A percentile compares a stretch with the other conserved stretches of the same genome.
These are phyloP conservation scores for Clausena lansium DNA, from an alignment of 345 rosid species.

Conservation along the genomic window DNA sequence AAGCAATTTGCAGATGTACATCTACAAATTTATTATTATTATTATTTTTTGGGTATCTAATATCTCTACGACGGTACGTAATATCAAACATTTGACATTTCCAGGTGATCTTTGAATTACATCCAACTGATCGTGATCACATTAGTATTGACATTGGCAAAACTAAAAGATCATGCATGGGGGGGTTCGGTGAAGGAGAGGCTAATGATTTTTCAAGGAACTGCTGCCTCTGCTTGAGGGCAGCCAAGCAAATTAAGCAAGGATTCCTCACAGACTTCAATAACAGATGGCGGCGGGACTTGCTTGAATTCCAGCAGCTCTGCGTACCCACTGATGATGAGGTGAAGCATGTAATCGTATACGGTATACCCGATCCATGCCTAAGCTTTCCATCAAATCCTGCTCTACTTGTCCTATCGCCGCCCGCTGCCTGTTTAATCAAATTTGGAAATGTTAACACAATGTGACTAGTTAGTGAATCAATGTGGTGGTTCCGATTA, in stretches of 20 bases:
- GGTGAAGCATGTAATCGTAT: conserved; percentile 86
- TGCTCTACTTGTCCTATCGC: conserved; percentile 70
- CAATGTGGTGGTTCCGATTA: background rate
- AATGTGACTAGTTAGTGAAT: background rate
- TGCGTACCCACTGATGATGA: conserved; percentile 64
- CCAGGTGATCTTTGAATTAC: conserved; percentile 34
- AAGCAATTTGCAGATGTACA: background rate
- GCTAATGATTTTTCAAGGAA: conserved; percentile 48
- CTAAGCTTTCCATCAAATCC: conserved; percentile 59
- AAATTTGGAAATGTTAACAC: conserved; percentile 6
- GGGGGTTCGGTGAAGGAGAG: conserved; percentile 29
- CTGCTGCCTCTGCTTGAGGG: conserved; percentile 41
- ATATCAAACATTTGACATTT: background rate
- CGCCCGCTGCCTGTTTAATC: conserved; percentile 55
- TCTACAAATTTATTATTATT: background rate
- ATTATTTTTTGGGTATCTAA: no score
- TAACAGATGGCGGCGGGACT: conserved; percentile 55
- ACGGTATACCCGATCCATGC: conserved; percentile 66
- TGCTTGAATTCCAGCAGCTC: conserved; percentile 77
- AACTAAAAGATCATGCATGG: conserved; percentile 50
- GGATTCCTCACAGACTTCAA: conserved; percentile 63
- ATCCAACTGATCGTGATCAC: conserved; percentile 30
- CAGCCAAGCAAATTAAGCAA: conserved; percentile 81
- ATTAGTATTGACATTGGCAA: conserved; percentile 23
- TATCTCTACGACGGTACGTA: background rate